Conservation (phyloP, 2,329 filamentous ascomycete genomes). For the Lojkania enalia region DNA sequence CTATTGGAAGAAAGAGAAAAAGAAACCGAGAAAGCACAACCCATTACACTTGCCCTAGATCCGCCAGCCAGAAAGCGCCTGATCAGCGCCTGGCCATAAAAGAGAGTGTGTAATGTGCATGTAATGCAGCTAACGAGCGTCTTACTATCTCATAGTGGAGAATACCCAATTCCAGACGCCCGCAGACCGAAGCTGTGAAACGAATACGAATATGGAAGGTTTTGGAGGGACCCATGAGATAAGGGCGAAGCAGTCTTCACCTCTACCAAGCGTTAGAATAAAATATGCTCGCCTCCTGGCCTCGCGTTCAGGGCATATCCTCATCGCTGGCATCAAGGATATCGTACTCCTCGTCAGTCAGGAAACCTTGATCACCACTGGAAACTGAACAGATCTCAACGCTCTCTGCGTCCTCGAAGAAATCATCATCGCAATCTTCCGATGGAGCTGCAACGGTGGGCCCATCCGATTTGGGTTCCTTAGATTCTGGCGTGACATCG, state of each 20-base stretch:
- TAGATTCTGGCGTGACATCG: constrained; percentile 29
- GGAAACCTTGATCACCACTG: constrained; percentile 73
- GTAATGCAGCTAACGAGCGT: constrained; percentile 24
- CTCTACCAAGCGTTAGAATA: too few relatives aligned
- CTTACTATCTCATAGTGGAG: constrained; percentile 13
- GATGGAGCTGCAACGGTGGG: constrained; percentile 37
- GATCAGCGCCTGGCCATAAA: constrained; percentile 17
- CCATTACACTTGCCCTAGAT: constrained; percentile 11
- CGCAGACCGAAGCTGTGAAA: too few relatives aligned
- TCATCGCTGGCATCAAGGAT: constrained; percentile 94
- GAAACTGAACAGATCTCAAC: constrained; percentile 53
- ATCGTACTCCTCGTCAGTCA: constrained; percentile 98
- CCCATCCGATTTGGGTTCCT: constrained; percentile 21
- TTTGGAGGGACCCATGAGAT: too few relatives aligned
- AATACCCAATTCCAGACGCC: constrained; percentile 12
- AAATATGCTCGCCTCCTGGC: neutral
- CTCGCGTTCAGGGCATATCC: constrained; percentile 59
- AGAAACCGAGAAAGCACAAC: constrained; percentile 12
- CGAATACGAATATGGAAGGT: too few relatives aligned
- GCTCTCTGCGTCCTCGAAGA: constrained; percentile 62
- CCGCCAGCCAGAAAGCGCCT: constrained; percentile 16
- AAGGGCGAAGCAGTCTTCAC: too few relatives aligned
- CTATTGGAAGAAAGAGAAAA: constrained; percentile 20
- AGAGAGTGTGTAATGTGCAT: constrained; percentile 10
- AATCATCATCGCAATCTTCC: constrained; percentile 54